Base-by-base conservation (phyloP, 2,329 filamentous ascomycete species). In the Talaromyces sp. region DNA sequence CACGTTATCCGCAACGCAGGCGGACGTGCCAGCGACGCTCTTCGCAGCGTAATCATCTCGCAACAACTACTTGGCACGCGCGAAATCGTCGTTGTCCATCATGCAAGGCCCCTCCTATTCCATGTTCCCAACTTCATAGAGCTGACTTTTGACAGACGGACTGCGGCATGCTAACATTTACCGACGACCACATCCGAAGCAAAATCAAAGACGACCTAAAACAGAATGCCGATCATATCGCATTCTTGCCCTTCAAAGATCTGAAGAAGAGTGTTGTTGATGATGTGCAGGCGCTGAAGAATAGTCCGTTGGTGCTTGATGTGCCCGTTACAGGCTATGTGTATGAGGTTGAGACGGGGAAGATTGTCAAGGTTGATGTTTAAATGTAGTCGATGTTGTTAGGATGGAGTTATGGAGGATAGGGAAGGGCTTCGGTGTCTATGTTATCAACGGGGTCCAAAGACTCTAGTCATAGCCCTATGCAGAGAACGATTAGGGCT, bases 1-100 rank as follows among this genome's bases (percentile, higher is more conserved):
- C 91, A 95, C 76, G 86, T 93, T 36, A 89, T 93, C 67, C 87
- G 91, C 66, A 93, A 93, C 70, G 89, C 88, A 10, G 89, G 89
- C 2, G 90, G 82, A 1, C 87, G 84, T 17, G 88, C 86, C 1
- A 79, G 82, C 43, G 91, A 94, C 65, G 89, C 88, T 0, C 82
- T 93, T 7, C 88, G 91, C 60, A 91, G 87, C 22, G 84, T 95
- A 64, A 77, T 94, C 67, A 92, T 95, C 72, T 93, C 90, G 0
- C 84, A 95, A 78, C 91, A 94, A 75, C 82, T 94, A 7, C 84
- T 95, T 0, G 90, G 89, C 8, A 95, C 91, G 0, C 82, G 84
- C 1, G 91, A 94, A 76, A 88, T 95, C 59, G 76, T 93, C 19
- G 75, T 93, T 27, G 82, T 93, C 71, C 73, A 76, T 31, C 73